Conservation (phyloP, 1,284 basidiomycete species). For the Cystobasidiaceae sp. region DNA sequence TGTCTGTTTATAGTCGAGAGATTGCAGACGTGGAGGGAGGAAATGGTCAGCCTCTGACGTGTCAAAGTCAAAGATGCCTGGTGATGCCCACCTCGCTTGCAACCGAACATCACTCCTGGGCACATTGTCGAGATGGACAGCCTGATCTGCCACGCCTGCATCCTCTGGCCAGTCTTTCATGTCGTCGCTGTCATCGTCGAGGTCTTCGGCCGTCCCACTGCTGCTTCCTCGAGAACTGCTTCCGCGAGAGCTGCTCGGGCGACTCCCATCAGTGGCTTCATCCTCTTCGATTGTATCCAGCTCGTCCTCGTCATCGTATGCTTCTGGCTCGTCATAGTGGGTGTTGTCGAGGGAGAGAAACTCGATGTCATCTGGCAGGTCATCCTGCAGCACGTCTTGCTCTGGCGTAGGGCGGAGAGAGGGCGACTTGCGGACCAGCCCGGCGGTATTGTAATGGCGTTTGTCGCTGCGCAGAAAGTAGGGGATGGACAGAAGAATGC, state of each 20-base stretch:
- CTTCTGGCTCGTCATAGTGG: slow-evolving; percentile 15
- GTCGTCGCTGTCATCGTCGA: slow-evolving; percentile 26
- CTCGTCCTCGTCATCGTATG: slow-evolving; percentile 8
- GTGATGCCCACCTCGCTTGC: slow-evolving; percentile 36
- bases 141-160: slow-evolving; percentile 31
- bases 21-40: neutral
- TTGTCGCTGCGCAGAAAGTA: neutral
- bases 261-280: neutral
- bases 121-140: slow-evolving; percentile 39
- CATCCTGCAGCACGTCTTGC: slow-evolving; percentile 22
- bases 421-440: slow-evolving; percentile 5
- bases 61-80: neutral
- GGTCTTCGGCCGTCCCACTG: neutral
- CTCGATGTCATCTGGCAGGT: slow-evolving; percentile 28
- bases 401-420: neutral
- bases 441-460: neutral
- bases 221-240: neutral
- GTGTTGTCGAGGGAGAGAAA: slow-evolving; percentile 28
- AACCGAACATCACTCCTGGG: slow-evolving; percentile 35
- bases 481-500: neutral
- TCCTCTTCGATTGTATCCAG: slow-evolving; percentile 19
- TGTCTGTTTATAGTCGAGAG: slow-evolving; percentile 59
- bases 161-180: slow-evolving; percentile 29
- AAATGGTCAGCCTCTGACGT: neutral
- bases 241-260: neutral